A percentile compares a stretch with the other conserved stretches of the same genome.
Evolutionary conservation across 2,329 filamentous ascomycete genomes (phyloP).

Genomic region (Penicillium capsulatum): DNA sequence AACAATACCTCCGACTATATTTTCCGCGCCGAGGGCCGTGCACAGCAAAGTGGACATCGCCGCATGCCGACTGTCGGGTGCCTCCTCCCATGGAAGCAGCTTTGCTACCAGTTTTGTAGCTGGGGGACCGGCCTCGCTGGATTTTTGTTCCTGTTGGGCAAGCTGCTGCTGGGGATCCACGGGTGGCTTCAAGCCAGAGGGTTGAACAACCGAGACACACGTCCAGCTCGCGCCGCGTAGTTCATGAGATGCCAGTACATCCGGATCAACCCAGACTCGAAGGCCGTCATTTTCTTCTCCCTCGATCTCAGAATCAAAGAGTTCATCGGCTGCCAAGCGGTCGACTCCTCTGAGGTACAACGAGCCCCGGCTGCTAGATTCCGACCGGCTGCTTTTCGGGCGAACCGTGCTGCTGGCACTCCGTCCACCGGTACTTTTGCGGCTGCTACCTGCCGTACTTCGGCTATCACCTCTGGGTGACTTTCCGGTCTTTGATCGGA

Average conservation of each 20-base stretch:
- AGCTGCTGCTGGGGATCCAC: conserved; percentile 65
- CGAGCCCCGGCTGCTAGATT: conserved; percentile 51
- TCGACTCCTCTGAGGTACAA: conserved; percentile 80
- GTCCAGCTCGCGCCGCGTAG: conserved; percentile 75
- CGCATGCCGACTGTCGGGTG: conserved; percentile 73
- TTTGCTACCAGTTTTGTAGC: conserved; percentile 70
- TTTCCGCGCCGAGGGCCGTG: conserved; percentile 64
- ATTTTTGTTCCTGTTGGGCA: conserved; percentile 58
- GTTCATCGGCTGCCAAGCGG: conserved; percentile 63
- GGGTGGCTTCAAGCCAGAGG: conserved; percentile 68
- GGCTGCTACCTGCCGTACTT: conserved; percentile 74
- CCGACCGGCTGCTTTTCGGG: conserved; percentile 55
- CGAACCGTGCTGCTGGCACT: conserved; percentile 69
- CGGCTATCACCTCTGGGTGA: conserved; percentile 65
- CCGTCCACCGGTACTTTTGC: conserved; percentile 66
- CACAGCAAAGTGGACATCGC: conserved; percentile 77
- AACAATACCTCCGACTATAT: conserved; percentile 78
- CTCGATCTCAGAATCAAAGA: conserved; percentile 67
- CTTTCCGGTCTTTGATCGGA: conserved; percentile 64
- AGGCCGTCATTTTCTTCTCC: conserved; percentile 56
- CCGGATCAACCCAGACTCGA: conserved; percentile 79
- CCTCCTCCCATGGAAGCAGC: conserved; percentile 75
- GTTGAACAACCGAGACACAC: conserved; percentile 78
- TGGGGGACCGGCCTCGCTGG: conserved; percentile 53
- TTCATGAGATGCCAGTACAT: conserved; percentile 66